Base-by-base conservation (phyloP, 2,329 filamentous ascomycete genomes). In the Pseudocercospora pini-densiflorae region DNA sequence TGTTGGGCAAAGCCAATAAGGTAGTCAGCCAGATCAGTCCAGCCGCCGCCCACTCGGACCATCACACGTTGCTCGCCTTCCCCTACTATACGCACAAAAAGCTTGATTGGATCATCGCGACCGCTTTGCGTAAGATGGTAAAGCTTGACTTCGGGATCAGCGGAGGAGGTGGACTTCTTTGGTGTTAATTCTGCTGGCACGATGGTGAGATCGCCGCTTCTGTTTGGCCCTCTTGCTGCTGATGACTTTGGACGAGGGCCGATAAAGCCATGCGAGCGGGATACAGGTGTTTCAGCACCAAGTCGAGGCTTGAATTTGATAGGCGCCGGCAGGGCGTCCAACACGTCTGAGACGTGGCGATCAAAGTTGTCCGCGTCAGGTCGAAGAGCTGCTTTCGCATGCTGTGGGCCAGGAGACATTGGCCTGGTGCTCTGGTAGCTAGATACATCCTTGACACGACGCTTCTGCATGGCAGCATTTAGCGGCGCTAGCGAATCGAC, bases 1-100 rank as follows among this genome's bases (percentile, higher is more conserved):
- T 99, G 95, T 66, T 89, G 89, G 7, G 93, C 94, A 74, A 97
- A 99, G 78, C 97, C 93, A 72, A 93, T 91, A 49, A 99, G 85
- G 76, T 97, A 99, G 78, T 98, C 95, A 43, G 92, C 94, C 21
- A 99, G 83, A 78, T 99, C 95, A 14, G 94, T 93, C 95, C 95
- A 99, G n/a, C 95, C 95, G 66, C 95, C 95, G 12, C 95, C 95
- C 12, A 99, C 94, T 40, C 95, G 91, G 7, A 99, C 95, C 95
- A 99, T 98, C 68, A 98, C 93, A 60, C 95, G 89, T 9, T 58
- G 55, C 79, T 98, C 93, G 16, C 92, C 92, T 77, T 97, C 93
- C 59, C 95, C 95, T 2, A 99, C 94, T 1, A 93, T 89, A 16
- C 95, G 91, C 61, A 99, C 94, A 75, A 96, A 97, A 5, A 99